phyloP scores from a whole-genome alignment of 345 rosid species.

The Sonneratia caseolaris region DNA sequence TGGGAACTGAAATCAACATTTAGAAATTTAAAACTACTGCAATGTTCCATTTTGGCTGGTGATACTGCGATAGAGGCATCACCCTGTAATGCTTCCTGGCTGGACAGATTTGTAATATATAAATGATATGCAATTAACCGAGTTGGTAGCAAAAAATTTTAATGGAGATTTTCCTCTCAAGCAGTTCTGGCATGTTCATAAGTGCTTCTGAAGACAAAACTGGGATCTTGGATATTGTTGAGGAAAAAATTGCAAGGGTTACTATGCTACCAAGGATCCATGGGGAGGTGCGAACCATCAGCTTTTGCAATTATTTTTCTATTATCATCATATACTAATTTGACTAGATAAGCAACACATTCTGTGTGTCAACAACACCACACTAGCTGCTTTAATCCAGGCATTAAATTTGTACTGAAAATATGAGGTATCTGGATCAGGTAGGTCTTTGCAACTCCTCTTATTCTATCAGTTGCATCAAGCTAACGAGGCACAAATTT shows the following conservation, averaged over 20 bases:
- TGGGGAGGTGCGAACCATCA: slow-evolving; percentile 38
- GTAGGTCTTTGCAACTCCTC: neutral
- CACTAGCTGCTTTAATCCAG: neutral
- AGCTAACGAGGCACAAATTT: neutral
- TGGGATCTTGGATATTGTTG: slow-evolving; percentile 41
- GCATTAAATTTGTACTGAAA: too few species aligned
- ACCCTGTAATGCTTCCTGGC: neutral
- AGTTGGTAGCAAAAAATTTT: neutral
- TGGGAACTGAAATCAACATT: neutral
- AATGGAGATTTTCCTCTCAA: slow-evolving; percentile 8
- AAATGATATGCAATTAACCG: neutral
- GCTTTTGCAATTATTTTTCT: neutral
- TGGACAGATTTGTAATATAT: neutral
- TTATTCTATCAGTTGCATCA: neutral
- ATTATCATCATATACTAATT: neutral
- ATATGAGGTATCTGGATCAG: too few species aligned
- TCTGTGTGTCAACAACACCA: too few species aligned
- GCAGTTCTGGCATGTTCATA: slow-evolving; percentile 54
- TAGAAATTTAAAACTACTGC: neutral
- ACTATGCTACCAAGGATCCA: slow-evolving; percentile 41
- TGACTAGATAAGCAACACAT: too few species aligned
- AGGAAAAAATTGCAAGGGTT: slow-evolving; percentile 55
- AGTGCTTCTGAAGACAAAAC: slow-evolving; percentile 35
- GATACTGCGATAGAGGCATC: neutral
- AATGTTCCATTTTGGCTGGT: neutral